Conservation (phyloP, 345 rosid species). For the Citrus maxima region DNA sequence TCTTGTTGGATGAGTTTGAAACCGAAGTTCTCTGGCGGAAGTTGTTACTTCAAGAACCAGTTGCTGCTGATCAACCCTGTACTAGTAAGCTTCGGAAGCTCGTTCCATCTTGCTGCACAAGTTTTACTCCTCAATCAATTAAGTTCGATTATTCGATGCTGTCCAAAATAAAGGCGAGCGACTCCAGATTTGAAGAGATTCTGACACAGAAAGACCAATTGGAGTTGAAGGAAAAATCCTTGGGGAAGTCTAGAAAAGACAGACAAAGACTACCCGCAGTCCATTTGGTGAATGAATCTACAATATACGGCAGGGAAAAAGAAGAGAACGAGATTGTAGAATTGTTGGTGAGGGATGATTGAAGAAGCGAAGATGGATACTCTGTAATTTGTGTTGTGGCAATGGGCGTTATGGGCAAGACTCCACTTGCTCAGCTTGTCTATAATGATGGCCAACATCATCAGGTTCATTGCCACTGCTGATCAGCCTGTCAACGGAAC, state of each 20-base stretch:
- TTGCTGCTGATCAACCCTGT: background rate
- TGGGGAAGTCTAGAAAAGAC: background rate
- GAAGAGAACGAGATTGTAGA: conserved; percentile 17
- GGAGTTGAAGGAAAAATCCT: background rate
- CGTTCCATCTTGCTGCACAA: background rate
- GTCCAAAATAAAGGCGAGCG: background rate
- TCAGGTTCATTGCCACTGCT: background rate
- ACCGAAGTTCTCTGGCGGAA: background rate
- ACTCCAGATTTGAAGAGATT: conserved; percentile 1
- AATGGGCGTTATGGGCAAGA: conserved; percentile 28
- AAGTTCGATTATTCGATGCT: background rate
- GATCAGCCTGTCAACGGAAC: background rate
- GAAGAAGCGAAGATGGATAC: background rate
- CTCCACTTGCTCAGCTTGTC: conserved; percentile 25
- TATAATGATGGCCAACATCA: conserved; percentile 16
- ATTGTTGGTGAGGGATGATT: background rate
- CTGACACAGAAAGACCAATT: background rate
- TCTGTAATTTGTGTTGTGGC: conserved; percentile 18
- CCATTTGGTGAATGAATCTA: conserved; percentile 1
- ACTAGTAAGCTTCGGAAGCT: background rate
- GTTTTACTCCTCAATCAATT: background rate
- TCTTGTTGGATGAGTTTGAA: conserved; percentile 15
- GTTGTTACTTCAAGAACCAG: background rate
- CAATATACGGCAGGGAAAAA: conserved; percentile 24
- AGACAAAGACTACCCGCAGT: background rate